Evolutionary conservation across 2,329 filamentous ascomycete genomes (phyloP), one percentile per base, ranked within the genome.

Genomic region (Fonsecaea pugnacius): DNA sequence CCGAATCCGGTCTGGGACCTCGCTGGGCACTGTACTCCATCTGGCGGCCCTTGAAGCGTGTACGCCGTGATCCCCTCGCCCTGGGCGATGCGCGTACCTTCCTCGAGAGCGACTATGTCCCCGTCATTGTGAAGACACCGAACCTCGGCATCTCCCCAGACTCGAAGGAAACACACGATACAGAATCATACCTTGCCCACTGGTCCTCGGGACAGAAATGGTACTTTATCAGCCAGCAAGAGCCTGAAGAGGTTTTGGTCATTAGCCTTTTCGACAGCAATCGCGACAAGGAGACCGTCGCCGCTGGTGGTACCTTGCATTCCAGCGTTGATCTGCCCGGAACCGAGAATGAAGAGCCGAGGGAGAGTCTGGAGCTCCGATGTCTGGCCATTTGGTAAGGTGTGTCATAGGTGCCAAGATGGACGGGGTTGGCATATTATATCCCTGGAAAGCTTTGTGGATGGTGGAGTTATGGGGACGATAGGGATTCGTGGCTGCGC

Each of bases 11-110:
- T 7, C 55, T 64, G 2, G 68, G 66, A n/a, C 68, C 68, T 6
- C 67, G 68, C 24, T 70, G 65, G 64, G 68, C 68, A n/a, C 46
- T 70, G 50, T 70, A 62, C 54, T 70, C 68, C 9, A 69, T 70
- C 58, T 70, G 68, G 68, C 67, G 68, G 18, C 68, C 68, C 14
- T 38, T 69, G 60, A 69, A 69, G 48, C 58, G 60, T 18, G 67
- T 69, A 16, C 65, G 63, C 43, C 67, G 69, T n/a, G 67, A 69
- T 27, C 69, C 69, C 21, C 55, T 69, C 3, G 69, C 67, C 10
- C 62, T 69, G 24, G 67, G 67, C 16, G 67, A 69, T 53, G 64
- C 67, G 3, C 62, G 67, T 21, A 69, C 67, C 4, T 69, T 69
- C 38, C 64, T 63, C 52, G 59, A 69, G 53, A 35, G 33, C 3